Evolutionary conservation across 805 yeast species (phyloP).

Genomic region (Ogataea zsoltii): DNA sequence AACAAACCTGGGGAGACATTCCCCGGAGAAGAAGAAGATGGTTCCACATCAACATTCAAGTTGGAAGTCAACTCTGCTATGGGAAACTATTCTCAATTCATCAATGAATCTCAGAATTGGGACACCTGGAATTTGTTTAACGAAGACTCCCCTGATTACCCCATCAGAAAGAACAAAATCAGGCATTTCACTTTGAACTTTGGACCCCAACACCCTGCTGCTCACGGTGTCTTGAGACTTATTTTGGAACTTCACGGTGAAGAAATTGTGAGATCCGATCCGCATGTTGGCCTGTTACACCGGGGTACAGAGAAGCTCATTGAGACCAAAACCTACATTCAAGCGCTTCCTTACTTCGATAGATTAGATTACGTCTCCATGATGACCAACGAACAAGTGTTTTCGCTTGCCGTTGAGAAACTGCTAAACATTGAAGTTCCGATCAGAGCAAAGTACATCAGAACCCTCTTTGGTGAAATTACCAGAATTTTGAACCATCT

Average conservation of each 20-base stretch:
- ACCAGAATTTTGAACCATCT: constrained; percentile 81
- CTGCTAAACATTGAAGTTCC: constrained; percentile 84
- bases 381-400: constrained; percentile 91
- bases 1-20: constrained; percentile 25
- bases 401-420: constrained; percentile 81
- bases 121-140: constrained; percentile 38
- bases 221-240: constrained; percentile 87
- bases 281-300: constrained; percentile 85
- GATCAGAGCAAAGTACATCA: constrained; percentile 77
- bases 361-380: constrained; percentile 81
- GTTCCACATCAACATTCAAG: constrained; percentile 26
- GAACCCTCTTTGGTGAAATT: constrained; percentile 85
- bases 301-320: constrained; percentile 89
- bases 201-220: constrained; percentile 95
- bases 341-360: constrained; percentile 87
- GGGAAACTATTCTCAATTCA: constrained; percentile 40
- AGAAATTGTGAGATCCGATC: constrained; percentile 83
- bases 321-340: constrained; percentile 82
- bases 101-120: constrained; percentile 34
- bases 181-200: constrained; percentile 88
- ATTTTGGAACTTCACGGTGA: constrained; percentile 87
- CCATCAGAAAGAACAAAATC: constrained; percentile 49
- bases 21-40: constrained; percentile 28
- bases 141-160: constrained; percentile 39
- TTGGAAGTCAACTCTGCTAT: constrained; percentile 41